phyloP scores from a whole-genome alignment of 2,329 filamentous ascomycete genomes.

The Thielaviopsis musarum region DNA sequence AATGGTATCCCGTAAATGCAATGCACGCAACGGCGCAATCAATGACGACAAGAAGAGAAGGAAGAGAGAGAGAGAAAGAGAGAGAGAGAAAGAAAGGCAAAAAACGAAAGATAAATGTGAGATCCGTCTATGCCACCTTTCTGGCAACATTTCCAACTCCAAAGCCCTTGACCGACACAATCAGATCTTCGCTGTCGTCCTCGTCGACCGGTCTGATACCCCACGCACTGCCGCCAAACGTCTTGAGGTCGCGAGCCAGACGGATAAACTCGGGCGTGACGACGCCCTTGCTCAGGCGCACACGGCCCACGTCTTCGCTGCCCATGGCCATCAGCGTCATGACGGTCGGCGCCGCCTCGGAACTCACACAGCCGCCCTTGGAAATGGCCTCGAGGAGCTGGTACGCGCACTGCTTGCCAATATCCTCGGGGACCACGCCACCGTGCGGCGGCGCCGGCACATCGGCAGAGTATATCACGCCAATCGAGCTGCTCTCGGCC shows the following conservation, averaged over 20 bases:
- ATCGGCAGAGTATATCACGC: constrained; percentile 78
- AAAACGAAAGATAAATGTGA: constrained; percentile 9
- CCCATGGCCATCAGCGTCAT: constrained; percentile 95
- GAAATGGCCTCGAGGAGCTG: constrained; percentile 73
- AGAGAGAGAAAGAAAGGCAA: constrained; percentile 6
- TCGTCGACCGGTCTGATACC: constrained; percentile 60
- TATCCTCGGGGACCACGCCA: constrained; percentile 73
- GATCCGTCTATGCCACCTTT: constrained; percentile 49
- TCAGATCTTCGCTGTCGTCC: constrained; percentile 53
- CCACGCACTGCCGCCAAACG: constrained; percentile 86
- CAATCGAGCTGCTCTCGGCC: constrained; percentile 70
- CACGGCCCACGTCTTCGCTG: constrained; percentile 78
- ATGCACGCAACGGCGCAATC: not conserved
- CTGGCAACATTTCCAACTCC: constrained; percentile 90
- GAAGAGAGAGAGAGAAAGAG: not conserved
- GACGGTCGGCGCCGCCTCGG: constrained; percentile 54
- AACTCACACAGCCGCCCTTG: constrained; percentile 66
- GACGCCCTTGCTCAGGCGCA: constrained; percentile 67
- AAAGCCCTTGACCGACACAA: constrained; percentile 80
- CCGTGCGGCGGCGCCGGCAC: constrained; percentile 58
- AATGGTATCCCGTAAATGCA: constrained; percentile 11
- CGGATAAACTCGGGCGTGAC: constrained; percentile 65
- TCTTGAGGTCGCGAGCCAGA: constrained; percentile 67
- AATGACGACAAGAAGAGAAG: constrained; percentile 1
- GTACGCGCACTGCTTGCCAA: constrained; percentile 75